A percentile compares a stretch with the other conserved stretches of the same genome.
Conservation (phyloP, 208 protist genomes). For the Eutreptiella sp. region DNA sequence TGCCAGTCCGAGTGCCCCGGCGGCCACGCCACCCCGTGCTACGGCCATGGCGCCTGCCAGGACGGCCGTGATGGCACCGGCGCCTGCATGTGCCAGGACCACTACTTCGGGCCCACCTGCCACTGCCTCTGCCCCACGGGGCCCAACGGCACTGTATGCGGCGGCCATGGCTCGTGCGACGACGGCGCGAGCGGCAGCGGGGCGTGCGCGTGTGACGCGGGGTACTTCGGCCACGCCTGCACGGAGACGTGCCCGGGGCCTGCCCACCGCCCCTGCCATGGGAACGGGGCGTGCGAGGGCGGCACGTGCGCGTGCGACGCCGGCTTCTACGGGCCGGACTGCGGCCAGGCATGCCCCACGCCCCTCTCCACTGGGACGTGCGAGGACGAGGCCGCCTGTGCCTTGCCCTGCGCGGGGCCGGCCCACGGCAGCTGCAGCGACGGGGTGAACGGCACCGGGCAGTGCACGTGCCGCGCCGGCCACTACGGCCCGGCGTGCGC, state of each 20-base stretch:
- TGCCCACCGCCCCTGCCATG: neutral
- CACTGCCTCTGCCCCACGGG: neutral
- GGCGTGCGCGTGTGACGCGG: constrained; percentile 17
- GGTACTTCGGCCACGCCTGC: constrained; percentile 19
- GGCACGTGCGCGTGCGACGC: neutral
- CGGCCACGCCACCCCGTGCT: neutral
- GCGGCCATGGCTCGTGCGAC: constrained; percentile 14
- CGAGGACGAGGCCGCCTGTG: neutral
- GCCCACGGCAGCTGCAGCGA: constrained; percentile 11
- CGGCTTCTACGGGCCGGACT: constrained; percentile 12
- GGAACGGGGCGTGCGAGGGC: constrained; percentile 11
- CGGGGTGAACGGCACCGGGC: constrained; percentile 10
- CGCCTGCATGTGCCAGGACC: constrained; percentile 20
- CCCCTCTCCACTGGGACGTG: neutral
- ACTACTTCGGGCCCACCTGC: constrained; percentile 8
- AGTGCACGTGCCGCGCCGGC: constrained; percentile 15
- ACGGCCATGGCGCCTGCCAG: neutral
- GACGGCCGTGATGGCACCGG: constrained; percentile 6
- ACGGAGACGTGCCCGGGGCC: constrained; percentile 10
- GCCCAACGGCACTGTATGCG: constrained; percentile 6
- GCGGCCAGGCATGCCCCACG: neutral
- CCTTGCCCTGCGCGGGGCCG: neutral
- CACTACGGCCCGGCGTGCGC: constrained; percentile 22
- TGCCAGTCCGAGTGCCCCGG: neutral
- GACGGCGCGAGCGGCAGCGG: constrained; percentile 16